Conservation (phyloP, 176 grass and related monocot species). For the Raddia guianensis region DNA sequence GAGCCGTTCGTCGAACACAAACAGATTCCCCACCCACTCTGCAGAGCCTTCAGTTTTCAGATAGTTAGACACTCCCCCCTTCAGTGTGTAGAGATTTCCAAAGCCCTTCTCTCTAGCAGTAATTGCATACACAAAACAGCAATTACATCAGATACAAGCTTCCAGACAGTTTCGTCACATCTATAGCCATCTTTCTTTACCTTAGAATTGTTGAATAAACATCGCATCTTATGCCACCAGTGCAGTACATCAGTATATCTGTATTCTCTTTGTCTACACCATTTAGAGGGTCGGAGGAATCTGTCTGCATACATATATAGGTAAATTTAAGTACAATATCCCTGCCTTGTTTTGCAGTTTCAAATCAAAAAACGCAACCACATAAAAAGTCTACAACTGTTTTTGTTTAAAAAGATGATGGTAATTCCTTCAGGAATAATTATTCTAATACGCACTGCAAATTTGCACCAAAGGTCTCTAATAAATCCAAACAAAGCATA, state of each 20-base stretch:
- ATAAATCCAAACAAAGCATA: neutral
- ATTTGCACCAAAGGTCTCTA: neutral
- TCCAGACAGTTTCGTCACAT: no score
- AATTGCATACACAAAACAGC: neutral
- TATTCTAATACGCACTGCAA: neutral
- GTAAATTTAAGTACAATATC: no score
- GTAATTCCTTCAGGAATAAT: no score
- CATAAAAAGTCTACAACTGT: no score
- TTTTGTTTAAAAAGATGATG: no score
- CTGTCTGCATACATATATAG: constrained; percentile 39
- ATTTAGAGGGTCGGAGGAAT: constrained; percentile 63
- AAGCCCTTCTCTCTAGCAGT: constrained; percentile 74
- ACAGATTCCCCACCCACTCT: constrained; percentile 86
- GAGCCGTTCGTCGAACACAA: constrained; percentile 84
- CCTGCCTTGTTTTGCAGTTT: no score
- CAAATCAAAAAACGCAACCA: no score
- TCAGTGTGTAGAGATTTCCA: constrained; percentile 72
- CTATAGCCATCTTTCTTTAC: constrained; percentile 35
- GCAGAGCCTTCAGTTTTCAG: constrained; percentile 66
- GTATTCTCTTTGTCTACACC: constrained; percentile 73
- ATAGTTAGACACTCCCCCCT: constrained; percentile 93
- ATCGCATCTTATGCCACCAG: constrained; percentile 90
- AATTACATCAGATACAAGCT: neutral
- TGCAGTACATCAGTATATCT: constrained; percentile 97
- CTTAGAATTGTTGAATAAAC: constrained; percentile 90